Evolutionary conservation across 768 basidiomycete genomes (phyloP).

Genomic region (Sarcodon sp.): DNA sequence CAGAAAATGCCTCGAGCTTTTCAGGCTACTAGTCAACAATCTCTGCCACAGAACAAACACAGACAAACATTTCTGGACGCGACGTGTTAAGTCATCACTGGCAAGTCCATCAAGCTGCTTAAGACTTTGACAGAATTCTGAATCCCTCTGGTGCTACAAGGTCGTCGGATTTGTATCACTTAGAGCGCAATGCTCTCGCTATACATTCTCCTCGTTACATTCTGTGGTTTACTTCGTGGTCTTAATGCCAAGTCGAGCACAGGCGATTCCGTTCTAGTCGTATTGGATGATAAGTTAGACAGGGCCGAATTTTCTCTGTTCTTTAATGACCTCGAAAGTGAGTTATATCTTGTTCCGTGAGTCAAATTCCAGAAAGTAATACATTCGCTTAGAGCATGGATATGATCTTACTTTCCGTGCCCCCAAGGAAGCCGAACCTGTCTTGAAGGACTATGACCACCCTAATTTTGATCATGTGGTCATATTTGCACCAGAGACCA

Average conservation of each 20-base stretch:
- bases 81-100: too few relatives aligned
- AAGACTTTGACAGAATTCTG: too few relatives aligned
- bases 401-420: constrained; percentile 80
- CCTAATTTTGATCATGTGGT: constrained; percentile 79
- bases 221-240: constrained; percentile 15
- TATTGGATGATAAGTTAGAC: constrained; percentile 63
- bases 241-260: constrained; percentile 57
- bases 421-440: constrained; percentile 61
- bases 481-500: constrained; percentile 74
- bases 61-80: too few relatives aligned
- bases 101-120: too few relatives aligned
- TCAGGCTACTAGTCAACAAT: too few relatives aligned
- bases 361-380: constrained; percentile 1
- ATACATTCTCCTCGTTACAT: constrained; percentile 13
- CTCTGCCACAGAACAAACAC: too few relatives aligned
- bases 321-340: constrained; percentile 69
- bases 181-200: constrained; percentile 15
- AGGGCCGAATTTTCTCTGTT: constrained; percentile 68
- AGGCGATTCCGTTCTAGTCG: constrained; percentile 72
- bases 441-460: constrained; percentile 56
- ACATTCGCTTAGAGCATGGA: constrained; percentile 44
- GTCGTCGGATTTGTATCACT: too few relatives aligned
- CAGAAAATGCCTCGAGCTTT: too few relatives aligned
- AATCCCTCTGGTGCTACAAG: too few relatives aligned
- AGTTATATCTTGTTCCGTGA: constrained; percentile 4